These are phyloP conservation scores for Phytophthora fragariaefolia DNA, from an alignment of 352 stramenopile species.

Conservation along the genomic window DNA sequence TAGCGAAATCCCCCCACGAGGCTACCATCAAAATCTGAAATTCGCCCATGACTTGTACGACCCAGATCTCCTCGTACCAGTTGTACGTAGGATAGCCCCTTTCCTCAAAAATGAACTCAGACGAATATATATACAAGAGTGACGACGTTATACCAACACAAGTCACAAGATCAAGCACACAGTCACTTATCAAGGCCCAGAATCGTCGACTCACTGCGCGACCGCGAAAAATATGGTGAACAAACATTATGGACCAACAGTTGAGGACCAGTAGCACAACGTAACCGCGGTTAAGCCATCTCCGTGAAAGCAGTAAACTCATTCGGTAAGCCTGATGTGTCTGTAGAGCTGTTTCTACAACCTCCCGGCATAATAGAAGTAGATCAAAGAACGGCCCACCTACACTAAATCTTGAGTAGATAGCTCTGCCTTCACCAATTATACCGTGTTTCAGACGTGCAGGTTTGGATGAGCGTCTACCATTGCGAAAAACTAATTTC, in stretches of 20 bases:
- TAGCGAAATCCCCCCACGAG: constrained; percentile 43
- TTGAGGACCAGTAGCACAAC: constrained; percentile 36
- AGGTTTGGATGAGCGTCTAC: background rate
- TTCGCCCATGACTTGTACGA: constrained; percentile 31
- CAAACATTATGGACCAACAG: constrained; percentile 30
- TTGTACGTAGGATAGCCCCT: constrained; percentile 8
- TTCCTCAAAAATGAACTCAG: constrained; percentile 15
- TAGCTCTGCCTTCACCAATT: background rate
- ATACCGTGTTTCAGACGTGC: background rate
- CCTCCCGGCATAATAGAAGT: constrained; percentile 25
- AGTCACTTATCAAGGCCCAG: constrained; percentile 21
- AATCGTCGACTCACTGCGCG: constrained; percentile 1
- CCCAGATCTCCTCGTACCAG: constrained; percentile 37
- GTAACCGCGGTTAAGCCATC: constrained; percentile 27
- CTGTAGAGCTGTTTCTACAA: constrained; percentile 33
- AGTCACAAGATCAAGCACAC: constrained; percentile 32
- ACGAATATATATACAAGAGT: constrained; percentile 20
- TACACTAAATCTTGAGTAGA: constrained; percentile 12
- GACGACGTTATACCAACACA: constrained; percentile 31
- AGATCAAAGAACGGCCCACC: constrained; percentile 30
- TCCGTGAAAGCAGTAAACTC: constrained; percentile 34
- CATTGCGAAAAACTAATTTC: constrained; percentile 8
- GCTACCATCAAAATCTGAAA: constrained; percentile 43
- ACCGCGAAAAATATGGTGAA: constrained; percentile 11
- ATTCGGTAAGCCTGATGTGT: constrained; percentile 35